Conservation (phyloP, 225 moss, liverwort and hornwort species). For the Takakia lepidozioides region DNA sequence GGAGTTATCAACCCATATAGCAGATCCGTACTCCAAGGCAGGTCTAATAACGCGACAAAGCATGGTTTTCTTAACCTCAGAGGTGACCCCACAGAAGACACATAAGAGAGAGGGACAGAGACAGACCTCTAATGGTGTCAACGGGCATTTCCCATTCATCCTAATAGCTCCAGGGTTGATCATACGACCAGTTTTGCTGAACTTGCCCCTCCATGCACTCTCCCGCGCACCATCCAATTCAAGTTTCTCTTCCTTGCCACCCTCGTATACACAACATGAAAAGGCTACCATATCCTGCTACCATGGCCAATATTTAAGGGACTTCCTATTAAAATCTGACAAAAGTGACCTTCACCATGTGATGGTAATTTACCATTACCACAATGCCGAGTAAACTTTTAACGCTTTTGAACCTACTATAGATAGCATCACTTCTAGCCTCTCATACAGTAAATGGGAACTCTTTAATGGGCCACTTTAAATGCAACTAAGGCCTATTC, state of each 20-base stretch:
- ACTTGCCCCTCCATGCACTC: constrained; percentile 88
- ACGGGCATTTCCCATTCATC: constrained; percentile 86
- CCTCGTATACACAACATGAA: constrained; percentile 89
- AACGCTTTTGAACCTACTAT: neutral
- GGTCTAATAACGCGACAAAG: too few relatives aligned
- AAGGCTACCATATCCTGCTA: constrained; percentile 95
- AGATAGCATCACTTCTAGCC: neutral
- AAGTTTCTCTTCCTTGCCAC: constrained; percentile 59
- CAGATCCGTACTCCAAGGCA: too few relatives aligned
- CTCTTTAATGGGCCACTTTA: too few relatives aligned
- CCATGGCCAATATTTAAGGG: too few relatives aligned
- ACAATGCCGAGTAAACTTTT: too few relatives aligned
- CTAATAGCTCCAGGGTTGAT: constrained; percentile 62
- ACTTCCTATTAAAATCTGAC: too few relatives aligned
- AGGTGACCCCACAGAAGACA: too few relatives aligned
- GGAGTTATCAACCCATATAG: too few relatives aligned
- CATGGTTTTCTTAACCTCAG: too few relatives aligned
- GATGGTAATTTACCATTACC: too few relatives aligned
- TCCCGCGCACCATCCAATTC: constrained; percentile 91
- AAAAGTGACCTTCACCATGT: too few relatives aligned
- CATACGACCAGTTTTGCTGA: constrained; percentile 61
- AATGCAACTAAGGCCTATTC: too few relatives aligned
- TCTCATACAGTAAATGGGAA: neutral
- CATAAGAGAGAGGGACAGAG: neutral
- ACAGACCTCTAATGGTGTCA: constrained; percentile 85